These are phyloP conservation scores for Phalaenopsis equestris DNA, from an alignment of 106 monocot species.

Conservation along the genomic window DNA sequence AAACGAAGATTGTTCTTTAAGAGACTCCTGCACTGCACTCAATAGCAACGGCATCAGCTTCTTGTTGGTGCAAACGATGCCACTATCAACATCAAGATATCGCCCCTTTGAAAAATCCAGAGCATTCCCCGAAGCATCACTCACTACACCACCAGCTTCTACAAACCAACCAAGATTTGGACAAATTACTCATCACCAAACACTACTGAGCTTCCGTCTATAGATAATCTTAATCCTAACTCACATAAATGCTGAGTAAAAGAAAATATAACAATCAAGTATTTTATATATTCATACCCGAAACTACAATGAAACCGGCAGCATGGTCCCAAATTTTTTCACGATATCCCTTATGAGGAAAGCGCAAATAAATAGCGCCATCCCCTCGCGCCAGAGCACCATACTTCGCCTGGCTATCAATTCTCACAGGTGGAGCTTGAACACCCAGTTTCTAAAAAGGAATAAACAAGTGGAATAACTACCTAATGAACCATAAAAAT, in stretches of 20 bases:
- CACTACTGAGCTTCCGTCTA: neutral
- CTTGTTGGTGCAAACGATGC: slow-evolving; percentile 81
- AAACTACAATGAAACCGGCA: slow-evolving; percentile 86
- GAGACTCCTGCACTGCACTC: slow-evolving; percentile 64
- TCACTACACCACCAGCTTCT: slow-evolving; percentile 94
- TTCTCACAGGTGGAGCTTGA: slow-evolving; percentile 83
- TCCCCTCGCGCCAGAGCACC: slow-evolving; percentile 93
- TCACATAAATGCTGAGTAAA: neutral
- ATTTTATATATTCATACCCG: slow-evolving; percentile 36
- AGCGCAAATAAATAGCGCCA: slow-evolving; percentile 91
- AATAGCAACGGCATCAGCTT: slow-evolving; percentile 79
- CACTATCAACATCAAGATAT: slow-evolving; percentile 84
- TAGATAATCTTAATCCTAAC: neutral
- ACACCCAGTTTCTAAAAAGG: slow-evolving; percentile 80
- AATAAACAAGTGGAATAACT: slow-evolving; percentile 6
- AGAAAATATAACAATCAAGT: neutral
- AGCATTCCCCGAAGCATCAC: slow-evolving; percentile 81
- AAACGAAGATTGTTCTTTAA: slow-evolving; percentile 34
- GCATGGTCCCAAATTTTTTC: slow-evolving; percentile 99
- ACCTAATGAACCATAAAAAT: neutral
- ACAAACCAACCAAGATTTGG: neutral
- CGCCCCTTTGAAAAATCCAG: slow-evolving; percentile 94
- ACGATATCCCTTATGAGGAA: slow-evolving; percentile 85
- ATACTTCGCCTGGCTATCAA: slow-evolving; percentile 98
- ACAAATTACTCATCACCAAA: neutral